Conservation (phyloP, 805 yeast species). For the Brettanomyces anomalus region DNA sequence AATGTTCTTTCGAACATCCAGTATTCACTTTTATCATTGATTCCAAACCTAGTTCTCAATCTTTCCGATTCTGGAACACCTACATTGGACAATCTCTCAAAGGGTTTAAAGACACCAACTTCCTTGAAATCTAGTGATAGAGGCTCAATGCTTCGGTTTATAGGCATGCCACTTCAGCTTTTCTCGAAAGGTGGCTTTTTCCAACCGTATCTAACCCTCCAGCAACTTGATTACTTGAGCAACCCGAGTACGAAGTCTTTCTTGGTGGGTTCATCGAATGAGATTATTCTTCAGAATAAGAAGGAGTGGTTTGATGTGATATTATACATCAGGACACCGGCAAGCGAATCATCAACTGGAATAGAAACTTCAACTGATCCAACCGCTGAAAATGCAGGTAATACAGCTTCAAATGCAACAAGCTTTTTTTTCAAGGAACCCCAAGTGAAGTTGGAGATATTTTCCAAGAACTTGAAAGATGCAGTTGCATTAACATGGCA, state of each 20-base stretch:
- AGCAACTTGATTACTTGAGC: slow-evolving; percentile 71
- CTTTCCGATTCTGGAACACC: slow-evolving; percentile 80
- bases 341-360: slow-evolving; percentile 8
- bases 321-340: slow-evolving; percentile 48
- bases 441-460: slow-evolving; percentile 30
- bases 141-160: slow-evolving; percentile 62
- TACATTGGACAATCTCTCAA: slow-evolving; percentile 39
- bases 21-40: slow-evolving; percentile 71
- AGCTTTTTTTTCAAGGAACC: slow-evolving; percentile 3
- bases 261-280: slow-evolving; percentile 82
- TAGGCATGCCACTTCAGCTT: slow-evolving; percentile 81
- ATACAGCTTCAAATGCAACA: slow-evolving; percentile 8
- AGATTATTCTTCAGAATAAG: slow-evolving; percentile 62
- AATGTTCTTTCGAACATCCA: slow-evolving; percentile 76
- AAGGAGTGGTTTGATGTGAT: slow-evolving; percentile 57
- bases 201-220: slow-evolving; percentile 90
- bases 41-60: slow-evolving; percentile 70
- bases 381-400: background rate
- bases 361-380: slow-evolving; percentile 6
- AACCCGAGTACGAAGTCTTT: slow-evolving; percentile 51
- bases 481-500: slow-evolving; percentile 39
- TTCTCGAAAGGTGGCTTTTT: slow-evolving; percentile 84
- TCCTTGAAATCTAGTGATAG: slow-evolving; percentile 73
- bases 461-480: slow-evolving; percentile 34
- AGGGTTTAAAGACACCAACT: slow-evolving; percentile 45